Conservation (phyloP, 2,329 filamentous ascomycete species). For the Aschersonia sp. region DNA sequence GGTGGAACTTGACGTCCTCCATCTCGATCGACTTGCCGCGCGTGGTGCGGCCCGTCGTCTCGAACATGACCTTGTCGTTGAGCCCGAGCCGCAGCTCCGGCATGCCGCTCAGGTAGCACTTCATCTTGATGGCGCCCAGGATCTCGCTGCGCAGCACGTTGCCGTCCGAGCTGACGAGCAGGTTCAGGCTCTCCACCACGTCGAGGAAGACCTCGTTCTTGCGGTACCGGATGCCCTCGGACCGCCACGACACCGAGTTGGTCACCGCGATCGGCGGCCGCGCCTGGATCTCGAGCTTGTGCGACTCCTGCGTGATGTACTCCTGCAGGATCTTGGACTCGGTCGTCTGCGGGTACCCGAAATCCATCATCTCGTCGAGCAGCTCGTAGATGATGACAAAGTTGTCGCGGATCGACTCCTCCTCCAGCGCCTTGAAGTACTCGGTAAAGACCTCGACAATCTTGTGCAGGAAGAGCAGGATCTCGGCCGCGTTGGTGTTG, state of each 20-base stretch:
- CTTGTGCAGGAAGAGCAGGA: constrained; percentile 94
- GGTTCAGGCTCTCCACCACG: constrained; percentile 89
- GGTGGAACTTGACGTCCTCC: constrained; percentile 99
- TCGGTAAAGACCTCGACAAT: constrained; percentile 98
- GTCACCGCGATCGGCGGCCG: constrained; percentile 94
- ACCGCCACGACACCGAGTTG: constrained; percentile 95
- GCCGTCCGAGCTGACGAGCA: constrained; percentile 84
- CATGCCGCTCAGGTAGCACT: constrained; percentile 98
- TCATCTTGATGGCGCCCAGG: constrained; percentile 96
- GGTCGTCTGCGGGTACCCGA: constrained; percentile 96
- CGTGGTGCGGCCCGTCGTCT: constrained; percentile 87
- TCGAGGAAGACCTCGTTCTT: constrained; percentile 99
- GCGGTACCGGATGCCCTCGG: constrained; percentile 92
- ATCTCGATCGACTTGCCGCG: constrained; percentile 96
- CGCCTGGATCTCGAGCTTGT: constrained; percentile 94
- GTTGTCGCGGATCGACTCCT: constrained; percentile 97
- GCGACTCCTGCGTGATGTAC: constrained; percentile 97
- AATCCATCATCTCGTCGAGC: constrained; percentile 99
- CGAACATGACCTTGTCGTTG: constrained; percentile 99
- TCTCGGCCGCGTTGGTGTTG: constrained; percentile 97
- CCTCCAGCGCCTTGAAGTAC: constrained; percentile 98
- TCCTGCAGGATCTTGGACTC: constrained; percentile 98
- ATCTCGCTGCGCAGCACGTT: constrained; percentile 95
- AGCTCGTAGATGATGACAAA: constrained; percentile 99
- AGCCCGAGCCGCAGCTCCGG: constrained; percentile 84